Base-by-base conservation (phyloP, 139 green algal species). In the Choricystis sp. region DNA sequence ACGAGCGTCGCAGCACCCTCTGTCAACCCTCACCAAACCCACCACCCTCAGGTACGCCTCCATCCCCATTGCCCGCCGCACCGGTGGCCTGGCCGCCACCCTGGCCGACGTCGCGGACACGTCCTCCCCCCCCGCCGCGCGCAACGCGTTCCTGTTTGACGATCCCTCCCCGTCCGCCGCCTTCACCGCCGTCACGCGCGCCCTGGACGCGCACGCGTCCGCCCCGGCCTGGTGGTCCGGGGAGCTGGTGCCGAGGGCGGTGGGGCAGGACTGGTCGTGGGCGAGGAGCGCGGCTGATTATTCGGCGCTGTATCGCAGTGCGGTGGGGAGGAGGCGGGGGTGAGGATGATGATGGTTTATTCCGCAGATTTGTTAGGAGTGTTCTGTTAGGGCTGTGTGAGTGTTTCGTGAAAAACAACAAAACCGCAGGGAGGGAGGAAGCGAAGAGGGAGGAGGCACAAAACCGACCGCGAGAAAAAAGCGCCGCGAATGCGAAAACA, bases 71-170 rank as follows among this genome's bases (percentile, higher is more conserved):
- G 85, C 85, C 66, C 67, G 74, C 21, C 59, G 67, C 29, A 95
- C 87, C 0, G 87, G 87, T 24, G 87, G 87, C 4, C 83, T 95
- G 63, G 87, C 85, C 0, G 87, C 94, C 69, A 95, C 87, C 0
- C 79, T 94, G 4, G 67, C 68, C 20, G 86, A 94, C 66, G 71
- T 89, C 24, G 84, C 89, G 25, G 49, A 29, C 60, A 16, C 28
- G 40, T 9, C 9, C 9, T 9, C 40, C 9, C 40, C 40, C 40
- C 9, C 9, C 9, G 40, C 40, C 40, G 40, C 16, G 40, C 40
- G 40, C 40, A 95, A 92, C 64, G 88, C 87, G 29, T 96, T 82
- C 72, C 74, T 79, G n/a, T 98, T 98, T 71, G 79, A 89, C 56
- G 91, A 9, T 9, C 9, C 40, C 40, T 9, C 9, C 9, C 40